These are phyloP conservation scores for Botrytis aclada DNA, from an alignment of 2,329 filamentous ascomycete genomes.

Conservation along the genomic window DNA sequence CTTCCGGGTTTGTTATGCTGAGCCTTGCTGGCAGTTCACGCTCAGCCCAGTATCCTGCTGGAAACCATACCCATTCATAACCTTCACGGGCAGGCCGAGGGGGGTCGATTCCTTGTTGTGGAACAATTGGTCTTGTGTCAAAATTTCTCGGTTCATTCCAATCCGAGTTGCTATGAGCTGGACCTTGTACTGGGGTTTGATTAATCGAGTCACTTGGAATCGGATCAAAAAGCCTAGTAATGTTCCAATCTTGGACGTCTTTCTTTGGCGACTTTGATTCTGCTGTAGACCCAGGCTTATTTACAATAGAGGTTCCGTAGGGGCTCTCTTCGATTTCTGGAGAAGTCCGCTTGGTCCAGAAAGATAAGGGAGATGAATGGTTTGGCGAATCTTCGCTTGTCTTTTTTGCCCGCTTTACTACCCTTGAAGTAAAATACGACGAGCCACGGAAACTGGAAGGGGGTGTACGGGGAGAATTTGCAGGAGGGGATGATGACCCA, in stretches of 20 bases:
- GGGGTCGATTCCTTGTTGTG: conserved; percentile 42
- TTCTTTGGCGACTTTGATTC: not conserved
- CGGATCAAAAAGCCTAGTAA: conserved; percentile 14
- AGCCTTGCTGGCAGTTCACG: conserved; percentile 39
- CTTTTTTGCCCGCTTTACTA: not conserved
- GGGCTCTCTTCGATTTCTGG: not conserved
- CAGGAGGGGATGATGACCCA: not conserved
- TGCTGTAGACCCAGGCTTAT: not conserved
- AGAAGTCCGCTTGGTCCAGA: conserved; percentile 9
- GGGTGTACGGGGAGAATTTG: not conserved
- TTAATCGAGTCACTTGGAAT: not conserved
- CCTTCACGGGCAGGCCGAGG: conserved; percentile 54
- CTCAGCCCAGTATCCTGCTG: conserved; percentile 62
- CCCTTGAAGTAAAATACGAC: conserved; percentile 11
- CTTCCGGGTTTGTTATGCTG: not conserved
- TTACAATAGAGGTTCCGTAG: not conserved
- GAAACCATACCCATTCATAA: conserved; percentile 62
- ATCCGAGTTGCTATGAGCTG: conserved; percentile 18
- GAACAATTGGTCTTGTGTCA: conserved; percentile 5
- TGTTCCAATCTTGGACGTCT: conserved; percentile 18
- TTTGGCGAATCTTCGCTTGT: conserved; percentile 2
- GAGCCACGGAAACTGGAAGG: conserved; percentile 1
- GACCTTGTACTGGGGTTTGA: not conserved
- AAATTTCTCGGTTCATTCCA: conserved; percentile 25
- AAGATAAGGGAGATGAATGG: not conserved